Base-by-base conservation (phyloP, 352 stramenopile genomes). In the Phytophthora pseudosyringae region DNA sequence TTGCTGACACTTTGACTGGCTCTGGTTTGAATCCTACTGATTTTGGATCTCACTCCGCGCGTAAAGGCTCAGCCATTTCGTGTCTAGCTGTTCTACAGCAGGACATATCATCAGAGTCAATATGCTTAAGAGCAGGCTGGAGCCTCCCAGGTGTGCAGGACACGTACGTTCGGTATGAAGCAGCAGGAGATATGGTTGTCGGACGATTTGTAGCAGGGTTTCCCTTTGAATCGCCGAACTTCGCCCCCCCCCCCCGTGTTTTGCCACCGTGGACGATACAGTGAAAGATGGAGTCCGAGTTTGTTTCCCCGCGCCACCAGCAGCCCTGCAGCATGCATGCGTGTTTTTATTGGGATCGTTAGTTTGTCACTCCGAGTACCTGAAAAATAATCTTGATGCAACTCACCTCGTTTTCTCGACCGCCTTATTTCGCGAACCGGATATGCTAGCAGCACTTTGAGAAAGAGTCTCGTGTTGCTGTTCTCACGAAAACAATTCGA, bases 151-250 rank as follows among this genome's bases (percentile, higher is more conserved):
- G 59, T 31, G 64, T 68, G 12, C 64, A 71, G 51, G 31, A 71
- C 31, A 60, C 28, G 12, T 73, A 69, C 21, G 41, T 73, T 29
- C 49, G 64, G 0, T 76, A 66, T 26, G 59, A 73, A 51, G 48
- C 35, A 3, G 64, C 69, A 5, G 69, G 58, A 26, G 63, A 73
- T 28, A 59, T 60, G 32, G 11, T 60, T 11, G 58, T 76, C 11
- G 69, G 59, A 0, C 52, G 69, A 13, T 58, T 21, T 51, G 46
- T 64, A 28, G n/a, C 45, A 4, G 56, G 56, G 3, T n/a, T 64
- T 16, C 46, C 46, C 3, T 56, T 58, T 41, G 55, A 64, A 4
- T 31, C 55, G 8, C 18, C 44, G 32, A 18, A 56, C 2, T 64
- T 72, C 52, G 47, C 46, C 9, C 12, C 58, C 15, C 33, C 62